These are phyloP conservation scores for Agaricus bisporus DNA, from an alignment of 768 basidiomycete species.

Conservation along the genomic window DNA sequence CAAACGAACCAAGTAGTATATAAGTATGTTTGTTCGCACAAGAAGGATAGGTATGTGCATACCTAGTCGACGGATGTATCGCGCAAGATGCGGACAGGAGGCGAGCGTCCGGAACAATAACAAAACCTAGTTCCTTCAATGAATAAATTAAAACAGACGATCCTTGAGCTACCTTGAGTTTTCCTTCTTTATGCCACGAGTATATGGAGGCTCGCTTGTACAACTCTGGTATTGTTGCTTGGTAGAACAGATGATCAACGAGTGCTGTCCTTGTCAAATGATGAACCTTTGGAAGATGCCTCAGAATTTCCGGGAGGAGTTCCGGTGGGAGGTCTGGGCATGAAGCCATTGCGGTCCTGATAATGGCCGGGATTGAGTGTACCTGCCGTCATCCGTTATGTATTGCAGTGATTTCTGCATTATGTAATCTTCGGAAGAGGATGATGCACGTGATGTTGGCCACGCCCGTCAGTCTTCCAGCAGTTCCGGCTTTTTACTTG, in stretches of 20 bases:
- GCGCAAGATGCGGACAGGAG: constrained; percentile 47
- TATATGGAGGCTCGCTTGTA: constrained; percentile 59
- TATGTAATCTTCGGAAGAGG: too few relatives aligned
- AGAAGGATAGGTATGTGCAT: constrained; percentile 13
- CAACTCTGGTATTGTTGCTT: constrained; percentile 42
- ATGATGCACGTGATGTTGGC: too few relatives aligned
- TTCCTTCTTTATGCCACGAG: constrained; percentile 66
- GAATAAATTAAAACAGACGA: not conserved
- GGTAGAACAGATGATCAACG: constrained; percentile 51
- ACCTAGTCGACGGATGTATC: constrained; percentile 55
- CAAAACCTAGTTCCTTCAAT: constrained; percentile 38
- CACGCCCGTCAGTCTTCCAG: too few relatives aligned
- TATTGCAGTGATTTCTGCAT: too few relatives aligned
- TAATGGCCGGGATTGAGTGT: too few relatives aligned
- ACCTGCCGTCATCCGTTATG: too few relatives aligned
- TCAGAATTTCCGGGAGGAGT: constrained; percentile 50
- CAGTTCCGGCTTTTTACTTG: not conserved
- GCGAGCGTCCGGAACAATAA: constrained; percentile 60
- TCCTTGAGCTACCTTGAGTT: constrained; percentile 40
- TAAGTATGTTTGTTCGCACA: not conserved
- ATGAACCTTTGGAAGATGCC: constrained; percentile 41
- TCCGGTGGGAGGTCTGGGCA: constrained; percentile 56
- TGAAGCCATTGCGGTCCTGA: not conserved
- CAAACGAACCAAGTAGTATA: not conserved
- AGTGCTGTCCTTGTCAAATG: constrained; percentile 48